A percentile compares a stretch with the other conserved stretches of the same genome.
Conservation (phyloP, 2,329 filamentous ascomycete species). For the Sporothrix brunneoviolacea region DNA sequence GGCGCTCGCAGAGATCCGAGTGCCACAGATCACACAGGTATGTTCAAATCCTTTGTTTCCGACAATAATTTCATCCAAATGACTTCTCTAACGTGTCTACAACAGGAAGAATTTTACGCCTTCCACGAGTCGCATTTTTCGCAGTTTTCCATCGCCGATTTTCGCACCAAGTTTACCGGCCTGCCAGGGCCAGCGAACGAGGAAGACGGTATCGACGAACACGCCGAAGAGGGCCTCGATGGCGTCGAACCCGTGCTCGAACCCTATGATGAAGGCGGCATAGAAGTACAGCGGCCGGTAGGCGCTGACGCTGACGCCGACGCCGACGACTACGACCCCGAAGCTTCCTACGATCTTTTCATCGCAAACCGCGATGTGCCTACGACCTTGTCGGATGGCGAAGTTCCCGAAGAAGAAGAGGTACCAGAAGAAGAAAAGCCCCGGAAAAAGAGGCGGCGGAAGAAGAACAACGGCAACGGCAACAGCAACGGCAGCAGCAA, state of each 20-base stretch:
- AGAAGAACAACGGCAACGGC: constrained; percentile 25
- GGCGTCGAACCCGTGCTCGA: background rate
- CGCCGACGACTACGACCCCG: constrained; percentile 62
- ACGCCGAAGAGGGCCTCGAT: background rate
- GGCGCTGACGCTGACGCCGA: constrained; percentile 26
- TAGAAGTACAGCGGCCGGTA: background rate
- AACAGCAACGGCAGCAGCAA: constrained; percentile 25
- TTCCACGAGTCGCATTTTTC: constrained; percentile 59
- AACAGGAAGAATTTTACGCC: constrained; percentile 50
- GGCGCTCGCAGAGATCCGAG: background rate
- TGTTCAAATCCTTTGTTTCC: constrained; percentile 18
- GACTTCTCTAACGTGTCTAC: background rate
- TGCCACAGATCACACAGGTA: constrained; percentile 34
- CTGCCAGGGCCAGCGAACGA: background rate
- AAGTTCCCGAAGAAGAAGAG: constrained; percentile 11
- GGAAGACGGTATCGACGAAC: background rate
- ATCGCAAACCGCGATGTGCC: background rate
- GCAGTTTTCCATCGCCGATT: constrained; percentile 36
- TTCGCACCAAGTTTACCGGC: constrained; percentile 36
- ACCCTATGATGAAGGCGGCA: background rate
- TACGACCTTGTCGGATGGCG: background rate
- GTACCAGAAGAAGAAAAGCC: constrained; percentile 23
- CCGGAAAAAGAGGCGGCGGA: constrained; percentile 11
- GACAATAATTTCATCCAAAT: no score
- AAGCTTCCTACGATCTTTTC: constrained; percentile 1